Evolutionary conservation across 306 rosid species (phyloP), one percentile per base, ranked within the genome.

Genomic region (Quercus engelmannii): DNA sequence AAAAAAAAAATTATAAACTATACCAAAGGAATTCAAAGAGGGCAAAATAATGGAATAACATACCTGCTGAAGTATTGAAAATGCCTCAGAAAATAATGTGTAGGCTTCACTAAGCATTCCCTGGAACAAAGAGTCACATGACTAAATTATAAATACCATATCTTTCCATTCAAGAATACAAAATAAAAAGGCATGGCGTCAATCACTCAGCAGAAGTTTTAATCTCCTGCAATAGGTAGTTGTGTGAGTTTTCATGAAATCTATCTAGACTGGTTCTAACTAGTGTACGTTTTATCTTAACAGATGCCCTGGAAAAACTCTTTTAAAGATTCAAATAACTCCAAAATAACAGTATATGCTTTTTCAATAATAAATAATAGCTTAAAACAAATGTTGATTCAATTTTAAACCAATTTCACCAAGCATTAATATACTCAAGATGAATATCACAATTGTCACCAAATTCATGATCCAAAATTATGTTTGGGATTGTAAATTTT

Each of bases 31-130:
- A 28, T 71, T 12, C 74, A 12, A 80, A 67, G 69, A 78, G 49
- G 69, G 74, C 63, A 65, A 75, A 75, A 76, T 33, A 20, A 30
- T 78, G 41, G 78, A 79, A 80, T 62, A 54, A 63, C 80, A 79
- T 87, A 87, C 99, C 98, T 96, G 99, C 81, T 96, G 99, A 75
- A 96, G 88, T 76, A 96, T 93, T 5, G 99, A 91, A 84, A 96
- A 93, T 28, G 99, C 99, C 87, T 96, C 99, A 0, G 98, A 86
- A 86, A 96, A 96, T 82, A 93, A 85, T 54, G 99, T 87, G 83
- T 93, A 91, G 52, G 98, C 99, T 87, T 96, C 99, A 73, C 94
- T 93, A 82, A 96, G 94, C 99, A 90, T 89, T 79, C 99, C 99
- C 99, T 96, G 89, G 81, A 83, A 71, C 51, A 87, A 64, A 77